phyloP scores from a whole-genome alignment of 805 yeast species.

The Kazachstania taianensis region DNA sequence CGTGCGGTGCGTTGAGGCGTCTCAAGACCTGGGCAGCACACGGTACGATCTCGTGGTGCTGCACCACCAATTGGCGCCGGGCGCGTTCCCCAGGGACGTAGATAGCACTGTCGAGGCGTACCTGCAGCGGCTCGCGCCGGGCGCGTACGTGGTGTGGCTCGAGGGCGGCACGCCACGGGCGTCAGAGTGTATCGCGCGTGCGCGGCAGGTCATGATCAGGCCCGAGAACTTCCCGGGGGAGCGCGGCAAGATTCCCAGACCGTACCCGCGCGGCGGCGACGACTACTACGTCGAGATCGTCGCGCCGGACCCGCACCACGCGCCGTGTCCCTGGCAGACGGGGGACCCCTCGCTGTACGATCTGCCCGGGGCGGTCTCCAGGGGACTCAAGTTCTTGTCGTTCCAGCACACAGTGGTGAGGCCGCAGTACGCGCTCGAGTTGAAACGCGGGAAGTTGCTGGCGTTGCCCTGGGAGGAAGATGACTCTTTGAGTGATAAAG shows the following conservation, averaged over 20 bases:
- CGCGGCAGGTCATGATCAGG: slow-evolving; percentile 81
- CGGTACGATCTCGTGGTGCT: slow-evolving; percentile 77
- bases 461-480: slow-evolving; percentile 66
- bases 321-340: slow-evolving; percentile 74
- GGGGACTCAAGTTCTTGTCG: slow-evolving; percentile 62
- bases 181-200: slow-evolving; percentile 79
- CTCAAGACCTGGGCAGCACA: slow-evolving; percentile 45
- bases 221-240: slow-evolving; percentile 58
- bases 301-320: slow-evolving; percentile 90
- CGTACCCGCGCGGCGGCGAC: slow-evolving; percentile 44
- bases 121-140: slow-evolving; percentile 55
- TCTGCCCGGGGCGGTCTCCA: slow-evolving; percentile 44
- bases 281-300: slow-evolving; percentile 52
- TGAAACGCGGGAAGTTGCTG: slow-evolving; percentile 70
- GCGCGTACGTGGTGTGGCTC: slow-evolving; percentile 66
- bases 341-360: slow-evolving; percentile 60
- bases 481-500: slow-evolving; percentile 51
- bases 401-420: slow-evolving; percentile 62
- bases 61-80: slow-evolving; percentile 62
- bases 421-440: slow-evolving; percentile 71
- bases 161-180: slow-evolving; percentile 90
- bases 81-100: slow-evolving; percentile 61
- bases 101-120: slow-evolving; percentile 56
- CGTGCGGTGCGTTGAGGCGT: slow-evolving; percentile 43
- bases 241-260: slow-evolving; percentile 57